Evolutionary conservation across 2,329 filamentous ascomycete species (phyloP).

Genomic region (Paramyrothecium sp.): DNA sequence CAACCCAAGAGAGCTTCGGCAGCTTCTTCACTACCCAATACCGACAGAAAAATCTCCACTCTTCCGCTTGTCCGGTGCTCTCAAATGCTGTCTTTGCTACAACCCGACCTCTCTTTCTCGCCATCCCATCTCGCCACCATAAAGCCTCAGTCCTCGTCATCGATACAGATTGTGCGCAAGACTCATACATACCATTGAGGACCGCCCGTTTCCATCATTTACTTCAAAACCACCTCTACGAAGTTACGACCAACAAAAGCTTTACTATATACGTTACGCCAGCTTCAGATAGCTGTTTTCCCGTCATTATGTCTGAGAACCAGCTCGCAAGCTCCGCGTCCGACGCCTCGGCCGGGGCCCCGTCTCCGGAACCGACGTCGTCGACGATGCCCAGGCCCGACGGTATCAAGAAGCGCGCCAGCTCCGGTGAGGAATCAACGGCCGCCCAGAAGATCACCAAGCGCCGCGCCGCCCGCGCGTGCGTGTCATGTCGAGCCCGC

Average conservation of each 20-base stretch:
- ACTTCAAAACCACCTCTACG: no score
- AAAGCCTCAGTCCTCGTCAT: not conserved
- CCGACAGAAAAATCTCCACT: not conserved
- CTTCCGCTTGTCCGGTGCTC: not conserved
- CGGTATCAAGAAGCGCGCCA: conserved; percentile 31
- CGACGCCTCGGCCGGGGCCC: conserved; percentile 15
- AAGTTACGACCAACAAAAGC: no score
- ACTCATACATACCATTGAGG: not conserved
- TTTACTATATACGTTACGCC: no score
- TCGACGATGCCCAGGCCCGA: conserved; percentile 22
- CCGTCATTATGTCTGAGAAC: conserved; percentile 4
- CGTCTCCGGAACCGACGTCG: conserved; percentile 24
- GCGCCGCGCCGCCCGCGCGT: conserved; percentile 85
- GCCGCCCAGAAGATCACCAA: conserved; percentile 58
- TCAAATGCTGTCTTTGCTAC: not conserved
- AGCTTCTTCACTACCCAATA: not conserved
- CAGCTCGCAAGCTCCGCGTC: conserved; percentile 15
- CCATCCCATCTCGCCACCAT: not conserved
- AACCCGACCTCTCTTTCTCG: not conserved
- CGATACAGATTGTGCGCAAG: not conserved
- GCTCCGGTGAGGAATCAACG: conserved; percentile 24
- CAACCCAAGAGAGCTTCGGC: not conserved
- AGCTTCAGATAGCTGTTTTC: no score
- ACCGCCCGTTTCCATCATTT: not conserved
- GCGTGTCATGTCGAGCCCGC: conserved; percentile 81